Evolutionary conservation across 257 asterid genomes (phyloP).

Genomic region (Lycium barbarum): DNA sequence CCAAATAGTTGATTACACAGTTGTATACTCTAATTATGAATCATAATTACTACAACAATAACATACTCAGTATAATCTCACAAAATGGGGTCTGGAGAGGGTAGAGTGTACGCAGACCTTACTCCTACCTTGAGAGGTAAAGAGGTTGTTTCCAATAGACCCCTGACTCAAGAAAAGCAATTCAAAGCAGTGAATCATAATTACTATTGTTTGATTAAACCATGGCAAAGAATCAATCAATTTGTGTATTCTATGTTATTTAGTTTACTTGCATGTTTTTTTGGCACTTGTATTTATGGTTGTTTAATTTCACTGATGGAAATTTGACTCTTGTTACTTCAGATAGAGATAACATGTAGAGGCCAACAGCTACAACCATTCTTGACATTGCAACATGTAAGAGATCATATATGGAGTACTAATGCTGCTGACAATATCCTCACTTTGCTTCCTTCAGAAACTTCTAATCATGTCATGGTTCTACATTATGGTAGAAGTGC

Average conservation of each 20-base stretch:
- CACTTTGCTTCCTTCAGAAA: slow-evolving; percentile 60
- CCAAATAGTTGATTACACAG: background rate
- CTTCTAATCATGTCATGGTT: slow-evolving; percentile 69
- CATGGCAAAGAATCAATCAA: background rate
- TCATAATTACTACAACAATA: background rate
- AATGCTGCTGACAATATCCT: slow-evolving; percentile 50
- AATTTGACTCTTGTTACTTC: slow-evolving; percentile 30
- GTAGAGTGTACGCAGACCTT: too few relatives aligned
- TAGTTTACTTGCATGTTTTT: background rate
- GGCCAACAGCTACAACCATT: slow-evolving; percentile 67
- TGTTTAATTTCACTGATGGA: slow-evolving; percentile 4
- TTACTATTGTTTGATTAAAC: background rate
- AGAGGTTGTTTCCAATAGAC: too few relatives aligned
- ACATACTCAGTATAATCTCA: too few relatives aligned
- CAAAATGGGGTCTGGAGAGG: too few relatives aligned
- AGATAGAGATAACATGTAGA: slow-evolving; percentile 91
- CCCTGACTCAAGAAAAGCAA: too few relatives aligned
- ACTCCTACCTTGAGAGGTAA: too few relatives aligned
- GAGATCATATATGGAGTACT: slow-evolving; percentile 77
- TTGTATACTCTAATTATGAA: background rate
- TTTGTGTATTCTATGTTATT: background rate
- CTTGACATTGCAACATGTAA: slow-evolving; percentile 85
- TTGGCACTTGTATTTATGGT: background rate
- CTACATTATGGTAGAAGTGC: slow-evolving; percentile 67
- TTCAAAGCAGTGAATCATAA: background rate